Conservation (phyloP, 208 protist genomes). For the Crithidia thermophila region DNA sequence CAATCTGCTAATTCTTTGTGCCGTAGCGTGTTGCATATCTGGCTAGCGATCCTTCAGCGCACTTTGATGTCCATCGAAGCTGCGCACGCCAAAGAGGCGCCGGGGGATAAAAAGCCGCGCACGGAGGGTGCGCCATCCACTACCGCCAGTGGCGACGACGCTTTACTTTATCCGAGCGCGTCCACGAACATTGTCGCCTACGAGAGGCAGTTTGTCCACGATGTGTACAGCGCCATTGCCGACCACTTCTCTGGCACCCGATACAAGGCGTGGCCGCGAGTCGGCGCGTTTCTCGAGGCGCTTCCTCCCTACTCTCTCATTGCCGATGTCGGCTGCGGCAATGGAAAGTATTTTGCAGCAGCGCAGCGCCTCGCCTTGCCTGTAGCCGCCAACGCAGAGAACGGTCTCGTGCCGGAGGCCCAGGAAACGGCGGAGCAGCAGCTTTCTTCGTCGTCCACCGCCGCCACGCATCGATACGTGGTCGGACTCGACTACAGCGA, state of each 20-base stretch:
- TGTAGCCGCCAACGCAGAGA: not conserved
- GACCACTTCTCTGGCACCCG: constrained; percentile 86
- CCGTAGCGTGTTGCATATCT: too few species aligned
- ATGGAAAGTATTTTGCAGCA: constrained; percentile 86
- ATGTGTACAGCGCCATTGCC: constrained; percentile 86
- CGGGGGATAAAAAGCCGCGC: not conserved
- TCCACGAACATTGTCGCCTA: constrained; percentile 31
- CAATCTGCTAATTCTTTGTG: too few species aligned
- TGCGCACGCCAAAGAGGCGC: not conserved
- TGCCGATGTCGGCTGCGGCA: constrained; percentile 88
- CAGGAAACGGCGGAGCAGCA: not conserved
- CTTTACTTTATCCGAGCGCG: not conserved
- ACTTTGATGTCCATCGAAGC: not conserved
- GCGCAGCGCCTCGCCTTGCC: constrained; percentile 15
- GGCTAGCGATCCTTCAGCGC: too few species aligned
- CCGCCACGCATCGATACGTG: constrained; percentile 49
- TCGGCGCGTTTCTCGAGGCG: constrained; percentile 64
- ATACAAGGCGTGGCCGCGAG: constrained; percentile 89
- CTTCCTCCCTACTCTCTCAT: constrained; percentile 66
- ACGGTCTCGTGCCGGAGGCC: not conserved
- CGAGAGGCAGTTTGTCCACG: constrained; percentile 74
- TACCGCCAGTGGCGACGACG: not conserved
- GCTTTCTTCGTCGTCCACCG: not conserved
- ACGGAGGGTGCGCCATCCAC: not conserved
- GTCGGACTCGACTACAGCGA: constrained; percentile 72